Base-by-base conservation (phyloP, 768 basidiomycete genomes). In the Hirschioporus abietinus region DNA sequence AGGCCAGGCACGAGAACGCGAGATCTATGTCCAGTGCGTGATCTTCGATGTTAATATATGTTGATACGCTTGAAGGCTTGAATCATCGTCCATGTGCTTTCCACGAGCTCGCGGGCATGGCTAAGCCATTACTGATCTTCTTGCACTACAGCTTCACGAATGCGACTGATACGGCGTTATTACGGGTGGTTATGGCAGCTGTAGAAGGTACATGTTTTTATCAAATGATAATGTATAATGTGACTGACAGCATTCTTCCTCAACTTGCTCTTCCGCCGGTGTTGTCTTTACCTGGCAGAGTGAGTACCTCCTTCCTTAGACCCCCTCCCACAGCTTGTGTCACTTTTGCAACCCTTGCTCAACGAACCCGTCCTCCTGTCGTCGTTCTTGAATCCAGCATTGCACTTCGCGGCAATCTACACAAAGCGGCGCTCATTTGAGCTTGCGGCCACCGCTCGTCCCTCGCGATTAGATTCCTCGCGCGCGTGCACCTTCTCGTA, bases 151-250 rank as follows among this genome's bases (percentile, higher is more conserved):
- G 94, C 77, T 88, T 89, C 67, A 96, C 95, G 59, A 96, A 89
- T 58, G 93, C 95, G 35, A 94, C 94, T 24, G 94, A 96, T 79
- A 95, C 93, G 1, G 91, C 86, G 23, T 84, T 95, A 83, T 78
- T 96, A 63, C 83, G 91, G 71, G 92, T 96, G 23, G 92, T 98
- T 18, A 96, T 96, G 95, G 92, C 92, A 69, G 95, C 95, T 68
- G 93, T 95, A 63, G 92, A 95, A 95, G 93, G 93, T 93, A 69
- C 71, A 87, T 81, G 23, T 26, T 59, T 64, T 24, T 62, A n/a
- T 35, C 63, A 24, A 60, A 12, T 57, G 62, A 30, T 35, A 68
- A 65, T 63, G 42, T 30, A 8, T 30, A 30, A 30, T 30, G 24
- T 9, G n/a, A 63, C 1, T 52, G 42, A 52, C 42, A 52, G 42